Evolutionary conservation across 495 filamentous ascomycete species (phyloP).

Genomic region (Xanthoparmelia taractica): DNA sequence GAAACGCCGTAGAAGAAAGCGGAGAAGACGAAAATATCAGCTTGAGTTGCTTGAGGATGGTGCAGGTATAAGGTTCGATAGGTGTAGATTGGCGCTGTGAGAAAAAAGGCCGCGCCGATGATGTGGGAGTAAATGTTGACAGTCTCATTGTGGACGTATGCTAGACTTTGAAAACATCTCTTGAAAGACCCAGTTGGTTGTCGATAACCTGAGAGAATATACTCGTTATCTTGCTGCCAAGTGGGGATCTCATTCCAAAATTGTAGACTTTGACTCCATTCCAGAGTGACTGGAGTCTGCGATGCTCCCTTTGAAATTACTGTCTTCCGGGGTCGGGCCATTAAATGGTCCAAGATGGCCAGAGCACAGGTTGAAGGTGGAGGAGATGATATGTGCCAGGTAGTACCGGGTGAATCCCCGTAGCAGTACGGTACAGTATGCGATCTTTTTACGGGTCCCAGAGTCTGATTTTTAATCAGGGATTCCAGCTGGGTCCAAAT

Average conservation of each 20-base stretch:
- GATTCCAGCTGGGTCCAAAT: no score
- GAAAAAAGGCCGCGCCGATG: slow-evolving; percentile 41
- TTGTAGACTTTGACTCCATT: neutral
- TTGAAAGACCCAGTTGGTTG: slow-evolving; percentile 20
- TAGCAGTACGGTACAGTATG: no score
- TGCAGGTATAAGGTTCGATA: slow-evolving; percentile 32
- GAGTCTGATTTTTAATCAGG: no score
- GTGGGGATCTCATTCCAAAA: slow-evolving; percentile 15
- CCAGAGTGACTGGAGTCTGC: neutral
- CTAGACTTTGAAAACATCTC: slow-evolving; percentile 20
- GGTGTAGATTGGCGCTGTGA: slow-evolving; percentile 32
- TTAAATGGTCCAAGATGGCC: neutral
- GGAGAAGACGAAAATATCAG: slow-evolving; percentile 40
- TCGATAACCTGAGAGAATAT: slow-evolving; percentile 25
- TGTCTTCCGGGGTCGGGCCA: slow-evolving; percentile 3
- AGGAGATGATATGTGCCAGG: no score
- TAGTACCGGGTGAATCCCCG: no score
- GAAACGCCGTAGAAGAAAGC: slow-evolving; percentile 43
- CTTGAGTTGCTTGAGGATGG: slow-evolving; percentile 29
- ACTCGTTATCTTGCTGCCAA: slow-evolving; percentile 27
- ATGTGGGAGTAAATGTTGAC: slow-evolving; percentile 46
- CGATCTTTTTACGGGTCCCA: no score
- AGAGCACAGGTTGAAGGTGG: no score
- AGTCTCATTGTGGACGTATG: slow-evolving; percentile 28
- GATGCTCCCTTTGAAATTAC: neutral